A percentile compares a stretch with the other conserved stretches of the same genome.
Conservation (phyloP, 2,329 filamentous ascomycete genomes). For the Colletotrichum destructivum region DNA sequence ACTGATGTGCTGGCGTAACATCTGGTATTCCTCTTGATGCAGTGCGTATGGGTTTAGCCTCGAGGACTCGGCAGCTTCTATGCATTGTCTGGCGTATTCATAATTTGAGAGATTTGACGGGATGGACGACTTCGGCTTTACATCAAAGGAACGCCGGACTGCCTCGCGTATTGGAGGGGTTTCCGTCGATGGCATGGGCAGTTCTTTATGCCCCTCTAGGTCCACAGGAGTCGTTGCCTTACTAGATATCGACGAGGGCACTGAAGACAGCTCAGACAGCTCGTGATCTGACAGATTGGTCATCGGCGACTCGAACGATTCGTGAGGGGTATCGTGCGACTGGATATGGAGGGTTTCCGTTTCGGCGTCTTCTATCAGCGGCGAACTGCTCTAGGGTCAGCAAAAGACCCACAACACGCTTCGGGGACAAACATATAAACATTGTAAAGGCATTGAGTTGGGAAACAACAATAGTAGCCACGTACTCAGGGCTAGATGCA, state of each 20-base stretch:
- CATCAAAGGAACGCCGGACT: constrained; percentile 65
- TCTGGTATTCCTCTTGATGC: constrained; percentile 85
- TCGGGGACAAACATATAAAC: background rate
- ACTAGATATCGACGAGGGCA: constrained; percentile 70
- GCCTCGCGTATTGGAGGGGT: constrained; percentile 44
- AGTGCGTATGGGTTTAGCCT: constrained; percentile 91
- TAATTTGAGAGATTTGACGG: constrained; percentile 79
- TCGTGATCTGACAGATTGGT: constrained; percentile 69
- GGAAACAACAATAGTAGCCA: background rate
- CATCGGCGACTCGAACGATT: constrained; percentile 68
- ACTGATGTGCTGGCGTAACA: constrained; percentile 86
- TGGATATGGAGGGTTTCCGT: constrained; percentile 24
- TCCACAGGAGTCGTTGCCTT: constrained; percentile 75
- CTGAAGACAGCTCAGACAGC: constrained; percentile 69
- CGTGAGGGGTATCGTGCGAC: constrained; percentile 44
- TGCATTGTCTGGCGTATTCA: constrained; percentile 92
- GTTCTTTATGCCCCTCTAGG: constrained; percentile 47
- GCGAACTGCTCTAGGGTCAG: constrained; percentile 27
- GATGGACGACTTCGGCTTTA: constrained; percentile 86
- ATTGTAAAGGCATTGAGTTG: background rate
- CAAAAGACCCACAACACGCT: background rate
- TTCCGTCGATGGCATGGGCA: constrained; percentile 43
- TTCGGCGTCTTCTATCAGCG: constrained; percentile 22
- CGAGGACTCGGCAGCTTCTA: constrained; percentile 90
- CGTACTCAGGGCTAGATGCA: constrained; percentile 37